A percentile compares a stretch with the other conserved stretches of the same genome.
Evolutionary conservation across 176 grass and related monocot species (phyloP).

Genomic region (Ampelocalamus luodianensis): DNA sequence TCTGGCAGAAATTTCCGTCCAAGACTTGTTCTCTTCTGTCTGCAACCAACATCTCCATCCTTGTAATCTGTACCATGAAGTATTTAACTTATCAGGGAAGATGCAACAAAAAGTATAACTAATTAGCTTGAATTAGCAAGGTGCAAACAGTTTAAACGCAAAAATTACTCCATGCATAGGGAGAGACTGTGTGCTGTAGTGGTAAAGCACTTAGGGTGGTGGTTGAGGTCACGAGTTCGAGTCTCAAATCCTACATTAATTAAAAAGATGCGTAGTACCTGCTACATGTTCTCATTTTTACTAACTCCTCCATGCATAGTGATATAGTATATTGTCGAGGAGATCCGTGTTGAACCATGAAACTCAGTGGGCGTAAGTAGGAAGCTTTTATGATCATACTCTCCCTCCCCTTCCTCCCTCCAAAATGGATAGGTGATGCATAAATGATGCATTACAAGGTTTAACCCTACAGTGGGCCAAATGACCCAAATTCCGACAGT

Average conservation of each 20-base stretch:
- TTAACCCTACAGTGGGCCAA: neutral
- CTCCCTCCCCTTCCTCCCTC: neutral
- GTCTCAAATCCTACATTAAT: neutral
- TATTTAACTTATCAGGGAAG: conserved; percentile 21
- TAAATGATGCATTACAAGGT: neutral
- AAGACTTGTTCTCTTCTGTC: conserved; percentile 42
- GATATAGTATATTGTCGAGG: conserved; percentile 1
- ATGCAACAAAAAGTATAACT: neutral
- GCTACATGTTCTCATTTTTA: neutral
- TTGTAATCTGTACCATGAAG: conserved; percentile 49
- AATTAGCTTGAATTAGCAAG: conserved; percentile 18
- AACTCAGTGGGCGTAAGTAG: neutral
- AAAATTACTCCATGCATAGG: neutral
- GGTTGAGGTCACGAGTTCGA: neutral
- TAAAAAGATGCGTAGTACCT: neutral
- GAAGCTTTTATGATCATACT: neutral
- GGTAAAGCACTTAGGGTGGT: neutral
- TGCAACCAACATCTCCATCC: conserved; percentile 56
- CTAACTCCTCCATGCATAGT: conserved; percentile 11
- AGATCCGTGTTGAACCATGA: conserved; percentile 2
- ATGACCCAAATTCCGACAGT: neutral
- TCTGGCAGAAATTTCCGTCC: conserved; percentile 50
- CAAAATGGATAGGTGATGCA: conserved; percentile 4
- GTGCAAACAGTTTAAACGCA: neutral
- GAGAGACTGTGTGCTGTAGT: neutral